Conservation (phyloP, 805 yeast genomes). For the Candida hungchunana region DNA sequence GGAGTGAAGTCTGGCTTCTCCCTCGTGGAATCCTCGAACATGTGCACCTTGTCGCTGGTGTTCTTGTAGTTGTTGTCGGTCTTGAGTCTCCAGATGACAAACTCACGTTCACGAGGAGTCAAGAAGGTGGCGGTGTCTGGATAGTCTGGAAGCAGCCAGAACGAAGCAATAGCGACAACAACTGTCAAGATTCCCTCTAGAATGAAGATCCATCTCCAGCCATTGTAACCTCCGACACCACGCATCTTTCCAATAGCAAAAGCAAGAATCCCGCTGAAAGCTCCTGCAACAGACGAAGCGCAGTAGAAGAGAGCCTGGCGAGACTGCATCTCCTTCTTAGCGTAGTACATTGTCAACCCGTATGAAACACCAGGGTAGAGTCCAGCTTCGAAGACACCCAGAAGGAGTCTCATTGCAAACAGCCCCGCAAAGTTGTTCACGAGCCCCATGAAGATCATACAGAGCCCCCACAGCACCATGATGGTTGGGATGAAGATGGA, state of each 20-base stretch:
- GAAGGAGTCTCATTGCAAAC: slow-evolving; percentile 13
- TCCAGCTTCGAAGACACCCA: slow-evolving; percentile 22
- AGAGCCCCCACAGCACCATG: slow-evolving; percentile 15
- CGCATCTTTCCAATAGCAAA: slow-evolving; percentile 15
- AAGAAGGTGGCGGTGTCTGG: slow-evolving; percentile 18
- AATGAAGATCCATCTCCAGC: slow-evolving; percentile 21
- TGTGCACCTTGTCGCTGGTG: not conserved
- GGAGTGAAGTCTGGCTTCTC: slow-evolving; percentile 8
- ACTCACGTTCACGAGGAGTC: slow-evolving; percentile 13
- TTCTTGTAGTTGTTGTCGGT: slow-evolving; percentile 7
- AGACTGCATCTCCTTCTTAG: slow-evolving; percentile 21
- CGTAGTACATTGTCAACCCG: slow-evolving; percentile 25
- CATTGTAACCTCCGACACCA: slow-evolving; percentile 14
- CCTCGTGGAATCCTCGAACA: slow-evolving; percentile 6
- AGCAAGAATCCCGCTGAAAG: slow-evolving; percentile 25
- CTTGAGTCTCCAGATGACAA: slow-evolving; percentile 10
- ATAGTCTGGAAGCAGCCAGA: slow-evolving; percentile 16
- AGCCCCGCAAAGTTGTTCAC: slow-evolving; percentile 14
- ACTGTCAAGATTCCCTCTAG: slow-evolving; percentile 16
- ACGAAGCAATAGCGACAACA: slow-evolving; percentile 5
- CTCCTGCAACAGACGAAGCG: slow-evolving; percentile 24
- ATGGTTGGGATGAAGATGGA: slow-evolving; percentile 13
- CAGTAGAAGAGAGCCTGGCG: slow-evolving; percentile 25
- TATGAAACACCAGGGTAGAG: slow-evolving; percentile 17
- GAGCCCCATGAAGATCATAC: slow-evolving; percentile 18